Percentiles rank a stretch among this genome's conserved stretches.
Conservation (phyloP, 2,329 filamentous ascomycete species). For the Phyllosticta ampelicida region DNA sequence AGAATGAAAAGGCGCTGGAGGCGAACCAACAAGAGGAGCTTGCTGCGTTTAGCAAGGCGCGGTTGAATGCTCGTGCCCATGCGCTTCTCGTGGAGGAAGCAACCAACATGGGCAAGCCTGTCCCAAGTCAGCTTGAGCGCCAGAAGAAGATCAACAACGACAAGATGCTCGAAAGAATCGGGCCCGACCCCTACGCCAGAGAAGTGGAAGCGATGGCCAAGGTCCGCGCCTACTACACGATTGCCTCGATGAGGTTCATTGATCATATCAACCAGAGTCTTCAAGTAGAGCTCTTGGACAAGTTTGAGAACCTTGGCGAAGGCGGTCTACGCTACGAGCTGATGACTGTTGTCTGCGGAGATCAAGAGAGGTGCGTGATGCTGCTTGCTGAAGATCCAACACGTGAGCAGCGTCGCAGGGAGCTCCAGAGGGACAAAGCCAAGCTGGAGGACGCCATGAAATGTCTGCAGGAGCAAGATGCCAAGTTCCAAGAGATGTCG, state of each 20-base stretch:
- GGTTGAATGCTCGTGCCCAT: conserved; percentile 17
- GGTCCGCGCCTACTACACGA: conserved; percentile 58
- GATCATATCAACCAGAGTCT: conserved; percentile 39
- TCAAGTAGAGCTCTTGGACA: conserved; percentile 26
- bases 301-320: not conserved
- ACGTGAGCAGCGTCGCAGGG: conserved; percentile 17
- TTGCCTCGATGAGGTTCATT: conserved; percentile 53
- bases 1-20: conserved; percentile 16
- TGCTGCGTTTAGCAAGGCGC: conserved; percentile 16
- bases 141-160: conserved; percentile 19
- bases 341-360: conserved; percentile 14
- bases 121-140: conserved; percentile 16
- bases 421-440: conserved; percentile 18
- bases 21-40: conserved; percentile 14
- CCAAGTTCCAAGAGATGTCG: conserved; percentile 9
- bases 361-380: conserved; percentile 10
- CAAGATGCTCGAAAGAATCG: conserved; percentile 27
- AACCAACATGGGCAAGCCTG: conserved; percentile 11
- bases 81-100: conserved; percentile 20
- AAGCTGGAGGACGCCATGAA: conserved; percentile 20
- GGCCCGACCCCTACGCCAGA: conserved; percentile 45
- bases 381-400: conserved; percentile 26
- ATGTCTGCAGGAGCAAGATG: conserved; percentile 11
- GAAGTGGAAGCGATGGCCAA: conserved; percentile 55
- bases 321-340: conserved; percentile 15